phyloP scores from a whole-genome alignment of 208 protist genomes.

The Acanthamoeba divionensis region DNA sequence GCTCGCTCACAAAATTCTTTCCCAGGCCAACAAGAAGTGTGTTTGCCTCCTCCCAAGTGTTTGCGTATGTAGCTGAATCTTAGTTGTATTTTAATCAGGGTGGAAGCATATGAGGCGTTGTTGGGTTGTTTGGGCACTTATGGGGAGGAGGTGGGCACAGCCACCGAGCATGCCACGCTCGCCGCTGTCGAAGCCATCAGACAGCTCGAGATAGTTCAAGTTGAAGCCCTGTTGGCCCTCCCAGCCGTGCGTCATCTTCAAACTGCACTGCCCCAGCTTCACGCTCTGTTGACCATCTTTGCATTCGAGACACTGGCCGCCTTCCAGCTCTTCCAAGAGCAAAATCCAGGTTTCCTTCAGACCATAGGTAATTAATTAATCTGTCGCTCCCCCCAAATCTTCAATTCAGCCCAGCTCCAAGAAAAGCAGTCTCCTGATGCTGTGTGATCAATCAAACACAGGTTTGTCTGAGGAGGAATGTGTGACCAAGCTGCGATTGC shows the following conservation, averaged over 20 bases:
- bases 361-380: neutral
- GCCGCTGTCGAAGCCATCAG: slow-evolving; percentile 32
- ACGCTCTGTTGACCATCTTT: slow-evolving; percentile 6
- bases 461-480: slow-evolving; percentile 20
- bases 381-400: neutral
- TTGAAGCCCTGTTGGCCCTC: neutral
- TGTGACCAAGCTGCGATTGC: neutral
- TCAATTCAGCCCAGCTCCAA: neutral
- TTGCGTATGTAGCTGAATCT: neutral
- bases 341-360: neutral
- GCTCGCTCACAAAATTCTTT: neutral
- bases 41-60: neutral
- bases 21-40: neutral
- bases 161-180: neutral
- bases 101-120: neutral
- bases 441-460: neutral
- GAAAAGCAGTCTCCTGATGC: too few species aligned
- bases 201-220: neutral
- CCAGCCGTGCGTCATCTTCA: neutral
- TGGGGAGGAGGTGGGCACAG: neutral
- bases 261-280: neutral
- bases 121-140: neutral
- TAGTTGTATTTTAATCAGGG: neutral
- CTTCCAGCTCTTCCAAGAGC: neutral
- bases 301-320: neutral